A percentile compares a stretch with the other conserved stretches of the same genome.
Evolutionary conservation across 371 early-diverging fungal genomes (phyloP).

Genomic region (Apophysomyces elegans): DNA sequence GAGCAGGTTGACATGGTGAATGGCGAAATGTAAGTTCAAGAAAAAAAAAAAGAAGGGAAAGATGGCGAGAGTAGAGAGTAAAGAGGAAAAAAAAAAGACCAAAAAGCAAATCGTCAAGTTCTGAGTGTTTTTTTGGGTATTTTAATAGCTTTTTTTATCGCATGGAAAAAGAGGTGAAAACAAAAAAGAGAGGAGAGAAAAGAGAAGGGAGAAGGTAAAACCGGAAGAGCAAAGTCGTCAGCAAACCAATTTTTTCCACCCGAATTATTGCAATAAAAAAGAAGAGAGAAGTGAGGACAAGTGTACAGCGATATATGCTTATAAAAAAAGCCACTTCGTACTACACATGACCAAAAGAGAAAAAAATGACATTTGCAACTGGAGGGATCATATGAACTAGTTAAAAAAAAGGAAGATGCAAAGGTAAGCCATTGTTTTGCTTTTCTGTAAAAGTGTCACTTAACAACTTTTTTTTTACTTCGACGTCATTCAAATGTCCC

Average conservation of each 20-base stretch:
- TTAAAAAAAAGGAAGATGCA: neutral
- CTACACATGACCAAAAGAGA: constrained; percentile 8
- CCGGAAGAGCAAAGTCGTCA: neutral
- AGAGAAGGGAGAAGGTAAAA: constrained; percentile 12
- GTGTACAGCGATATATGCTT: constrained; percentile 8
- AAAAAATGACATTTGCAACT: constrained; percentile 15
- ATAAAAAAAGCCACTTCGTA: constrained; percentile 11
- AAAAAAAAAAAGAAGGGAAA: constrained; percentile 14
- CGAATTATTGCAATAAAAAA: constrained; percentile 2
- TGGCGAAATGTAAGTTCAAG: constrained; percentile 10
- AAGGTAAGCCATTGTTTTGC: neutral
- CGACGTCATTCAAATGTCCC: no score
- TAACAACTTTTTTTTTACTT: no score
- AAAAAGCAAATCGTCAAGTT: no score
- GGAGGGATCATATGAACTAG: constrained; percentile 9
- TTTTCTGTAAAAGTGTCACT: neutral
- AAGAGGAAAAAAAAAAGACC: constrained; percentile 9
- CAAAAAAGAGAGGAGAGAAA: neutral
- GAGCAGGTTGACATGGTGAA: constrained; percentile 14
- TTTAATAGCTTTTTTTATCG: neutral
- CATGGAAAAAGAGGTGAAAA: neutral
- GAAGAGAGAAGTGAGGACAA: constrained; percentile 4
- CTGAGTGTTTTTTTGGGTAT: neutral
- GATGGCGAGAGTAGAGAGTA: constrained; percentile 1
- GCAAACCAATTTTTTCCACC: no score